Evolutionary conservation across 108 stramenopile genomes (phyloP).

Genomic region (Fistulifera pelliculosa): DNA sequence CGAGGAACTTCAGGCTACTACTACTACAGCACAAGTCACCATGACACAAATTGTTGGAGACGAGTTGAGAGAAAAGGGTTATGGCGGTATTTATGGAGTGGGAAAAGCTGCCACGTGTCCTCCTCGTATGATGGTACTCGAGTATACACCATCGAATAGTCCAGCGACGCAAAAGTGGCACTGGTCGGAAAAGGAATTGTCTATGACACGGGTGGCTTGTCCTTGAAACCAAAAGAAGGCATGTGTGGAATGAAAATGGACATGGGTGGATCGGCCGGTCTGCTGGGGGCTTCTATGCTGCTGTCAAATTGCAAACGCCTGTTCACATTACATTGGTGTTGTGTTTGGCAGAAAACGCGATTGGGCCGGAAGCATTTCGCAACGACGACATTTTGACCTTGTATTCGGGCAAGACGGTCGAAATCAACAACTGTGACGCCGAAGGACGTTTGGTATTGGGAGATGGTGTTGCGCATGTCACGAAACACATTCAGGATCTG

Average conservation of each 20-base stretch:
- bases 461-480: slow-evolving; percentile 76
- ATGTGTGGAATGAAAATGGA: slow-evolving; percentile 88
- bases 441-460: slow-evolving; percentile 82
- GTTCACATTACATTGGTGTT: slow-evolving; percentile 39
- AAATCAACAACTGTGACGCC: slow-evolving; percentile 85
- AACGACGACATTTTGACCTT: slow-evolving; percentile 60
- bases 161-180: slow-evolving; percentile 33
- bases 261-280: slow-evolving; percentile 80
- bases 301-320: slow-evolving; percentile 27
- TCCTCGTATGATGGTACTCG: slow-evolving; percentile 70
- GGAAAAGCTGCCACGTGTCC: slow-evolving; percentile 79
- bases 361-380: slow-evolving; percentile 65
- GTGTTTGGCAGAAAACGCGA: slow-evolving; percentile 82
- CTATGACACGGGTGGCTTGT: slow-evolving; percentile 84
- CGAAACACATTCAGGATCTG: slow-evolving; percentile 46
- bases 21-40: slow-evolving; percentile 2
- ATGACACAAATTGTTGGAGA: slow-evolving; percentile 38
- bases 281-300: slow-evolving; percentile 71
- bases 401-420: slow-evolving; percentile 72
- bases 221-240: slow-evolving; percentile 50
- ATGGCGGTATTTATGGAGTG: slow-evolving; percentile 67
- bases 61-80: slow-evolving; percentile 25
- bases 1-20: slow-evolving; percentile 5
- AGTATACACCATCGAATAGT: slow-evolving; percentile 17
- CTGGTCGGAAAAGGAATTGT: slow-evolving; percentile 87